These are phyloP conservation scores for Pueraria montana DNA, from an alignment of 306 rosid genomes.

Conservation along the genomic window DNA sequence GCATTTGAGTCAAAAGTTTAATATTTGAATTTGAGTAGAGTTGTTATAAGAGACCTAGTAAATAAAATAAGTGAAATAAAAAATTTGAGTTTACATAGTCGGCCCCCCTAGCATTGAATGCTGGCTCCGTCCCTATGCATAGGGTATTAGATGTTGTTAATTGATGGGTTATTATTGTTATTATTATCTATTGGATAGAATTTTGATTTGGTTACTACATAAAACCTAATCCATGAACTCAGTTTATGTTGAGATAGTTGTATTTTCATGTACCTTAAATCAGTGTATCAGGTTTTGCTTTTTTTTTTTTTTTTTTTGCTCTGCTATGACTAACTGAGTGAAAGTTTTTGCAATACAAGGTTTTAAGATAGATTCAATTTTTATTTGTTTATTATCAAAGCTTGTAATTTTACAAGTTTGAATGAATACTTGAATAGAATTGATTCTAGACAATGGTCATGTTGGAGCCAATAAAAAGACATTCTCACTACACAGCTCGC, in stretches of 20 bases:
- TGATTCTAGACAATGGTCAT: conserved; percentile 15
- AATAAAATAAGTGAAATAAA: too few species aligned
- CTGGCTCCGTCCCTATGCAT: too few species aligned
- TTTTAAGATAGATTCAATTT: conserved; percentile 21
- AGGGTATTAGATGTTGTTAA: conserved; percentile 51
- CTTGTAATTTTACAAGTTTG: too few species aligned
- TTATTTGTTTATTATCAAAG: conserved; percentile 27
- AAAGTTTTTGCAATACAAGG: too few species aligned
- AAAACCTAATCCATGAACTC: conserved; percentile 8
- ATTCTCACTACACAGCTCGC: background rate
- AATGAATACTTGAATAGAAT: background rate
- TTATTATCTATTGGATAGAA: background rate
- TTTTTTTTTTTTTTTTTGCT: too few species aligned
- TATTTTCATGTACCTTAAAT: background rate
- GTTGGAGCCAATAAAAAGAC: too few species aligned
- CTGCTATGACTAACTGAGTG: too few species aligned
- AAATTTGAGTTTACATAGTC: too few species aligned
- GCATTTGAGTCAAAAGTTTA: too few species aligned
- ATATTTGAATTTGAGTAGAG: too few species aligned
- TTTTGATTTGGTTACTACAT: conserved; percentile 38
- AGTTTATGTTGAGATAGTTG: conserved; percentile 14
- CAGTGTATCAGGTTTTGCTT: conserved; percentile 15
- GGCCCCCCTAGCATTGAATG: too few species aligned
- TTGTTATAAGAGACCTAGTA: too few species aligned
- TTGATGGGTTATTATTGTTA: background rate